phyloP scores from a whole-genome alignment of 345 rosid species.

The Heritiera littoralis region DNA sequence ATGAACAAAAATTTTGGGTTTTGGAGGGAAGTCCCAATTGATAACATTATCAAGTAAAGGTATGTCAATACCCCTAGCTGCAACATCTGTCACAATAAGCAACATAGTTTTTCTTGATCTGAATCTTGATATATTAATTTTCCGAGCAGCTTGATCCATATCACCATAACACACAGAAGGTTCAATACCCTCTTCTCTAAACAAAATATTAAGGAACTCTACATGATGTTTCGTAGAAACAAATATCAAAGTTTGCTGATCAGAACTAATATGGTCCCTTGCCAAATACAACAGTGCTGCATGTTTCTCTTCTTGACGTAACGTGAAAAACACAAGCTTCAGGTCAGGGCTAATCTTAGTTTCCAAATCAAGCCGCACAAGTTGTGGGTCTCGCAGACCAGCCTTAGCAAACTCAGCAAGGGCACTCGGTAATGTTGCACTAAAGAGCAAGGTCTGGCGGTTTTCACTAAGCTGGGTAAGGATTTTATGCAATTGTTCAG shows the following conservation, averaged over 20 bases:
- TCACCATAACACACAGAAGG: constrained; percentile 97
- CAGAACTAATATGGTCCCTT: constrained; percentile 73
- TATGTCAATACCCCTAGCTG: constrained; percentile 97
- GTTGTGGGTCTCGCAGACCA: constrained; percentile 90
- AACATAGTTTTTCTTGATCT: constrained; percentile 84
- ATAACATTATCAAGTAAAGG: constrained; percentile 97
- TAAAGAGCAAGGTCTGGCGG: constrained; percentile 91
- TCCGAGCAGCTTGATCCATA: constrained; percentile 98
- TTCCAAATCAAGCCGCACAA: constrained; percentile 88
- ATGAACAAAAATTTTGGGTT: constrained; percentile 93
- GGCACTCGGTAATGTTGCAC: constrained; percentile 96
- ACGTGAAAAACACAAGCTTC: constrained; percentile 62
- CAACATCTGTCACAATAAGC: constrained; percentile 91
- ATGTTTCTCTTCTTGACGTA: constrained; percentile 87
- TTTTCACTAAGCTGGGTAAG: constrained; percentile 81
- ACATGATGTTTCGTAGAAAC: constrained; percentile 98
- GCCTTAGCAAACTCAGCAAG: constrained; percentile 97
- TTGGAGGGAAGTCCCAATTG: constrained; percentile 97
- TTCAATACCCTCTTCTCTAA: constrained; percentile 75
- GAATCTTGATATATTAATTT: constrained; percentile 84
- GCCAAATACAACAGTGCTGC: constrained; percentile 82
- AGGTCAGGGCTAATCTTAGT: constrained; percentile 92
- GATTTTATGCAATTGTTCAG: constrained; percentile 84
- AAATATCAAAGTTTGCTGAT: constrained; percentile 82
- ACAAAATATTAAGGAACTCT: constrained; percentile 80